Evolutionary conservation across 164 flowering plant genomes (phyloP).

Genomic region (Magnolia officinalis): DNA sequence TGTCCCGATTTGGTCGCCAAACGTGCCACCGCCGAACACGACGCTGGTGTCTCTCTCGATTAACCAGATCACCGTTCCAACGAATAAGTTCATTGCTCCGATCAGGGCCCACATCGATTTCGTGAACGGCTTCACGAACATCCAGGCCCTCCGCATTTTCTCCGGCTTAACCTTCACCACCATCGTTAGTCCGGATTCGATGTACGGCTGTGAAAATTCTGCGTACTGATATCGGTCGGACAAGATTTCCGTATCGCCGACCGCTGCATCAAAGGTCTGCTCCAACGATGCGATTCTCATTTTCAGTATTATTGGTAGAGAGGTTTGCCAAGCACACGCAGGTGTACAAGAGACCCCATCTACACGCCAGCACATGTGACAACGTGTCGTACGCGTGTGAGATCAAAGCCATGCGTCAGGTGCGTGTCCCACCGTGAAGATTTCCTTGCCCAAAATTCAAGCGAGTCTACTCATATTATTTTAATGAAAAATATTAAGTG

Average conservation of each 20-base stretch:
- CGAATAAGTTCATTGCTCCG: constrained; percentile 29
- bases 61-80: constrained; percentile 41
- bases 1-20: constrained; percentile 39
- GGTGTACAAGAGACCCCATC: no score
- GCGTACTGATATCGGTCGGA: constrained; percentile 25
- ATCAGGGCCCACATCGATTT: constrained; percentile 46
- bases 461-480: no score
- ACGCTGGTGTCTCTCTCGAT: constrained; percentile 45
- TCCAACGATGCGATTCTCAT: not conserved
- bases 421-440: no score
- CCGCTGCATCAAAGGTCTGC: constrained; percentile 36
- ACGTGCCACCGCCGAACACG: constrained; percentile 35
- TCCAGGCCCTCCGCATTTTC: constrained; percentile 18
- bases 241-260: constrained; percentile 37
- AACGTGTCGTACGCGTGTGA: no score
- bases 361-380: no score
- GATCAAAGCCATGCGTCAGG: no score
- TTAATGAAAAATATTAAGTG: no score
- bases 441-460: no score
- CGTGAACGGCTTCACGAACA: constrained; percentile 39
- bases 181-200: constrained; percentile 35
- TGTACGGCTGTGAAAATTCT: constrained; percentile 40
- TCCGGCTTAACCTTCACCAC: constrained; percentile 15
- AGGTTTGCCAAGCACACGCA: no score
- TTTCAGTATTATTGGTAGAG: no score